Conservation (phyloP, 768 basidiomycete genomes). For the Termitomyces sp. region DNA sequence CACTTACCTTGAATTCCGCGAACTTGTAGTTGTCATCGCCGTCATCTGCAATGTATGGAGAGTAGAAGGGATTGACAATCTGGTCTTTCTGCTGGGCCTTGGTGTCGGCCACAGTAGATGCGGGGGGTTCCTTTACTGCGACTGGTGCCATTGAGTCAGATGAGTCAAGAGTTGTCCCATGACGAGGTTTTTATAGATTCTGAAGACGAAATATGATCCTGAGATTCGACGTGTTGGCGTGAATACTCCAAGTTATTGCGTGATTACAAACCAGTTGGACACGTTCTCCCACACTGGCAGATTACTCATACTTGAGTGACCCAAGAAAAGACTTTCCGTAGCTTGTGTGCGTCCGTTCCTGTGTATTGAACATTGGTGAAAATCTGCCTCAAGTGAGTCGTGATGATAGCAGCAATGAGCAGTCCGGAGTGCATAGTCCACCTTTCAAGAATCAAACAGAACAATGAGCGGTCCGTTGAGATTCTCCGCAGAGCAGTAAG, state of each 20-base stretch:
- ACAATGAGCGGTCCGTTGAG: background rate
- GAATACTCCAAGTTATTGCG: background rate
- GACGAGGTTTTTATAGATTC: slow-evolving; percentile 5
- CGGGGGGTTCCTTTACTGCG: slow-evolving; percentile 15
- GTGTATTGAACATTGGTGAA: background rate
- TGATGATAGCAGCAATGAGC: background rate
- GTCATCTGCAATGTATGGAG: slow-evolving; percentile 52
- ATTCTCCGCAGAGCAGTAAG: background rate
- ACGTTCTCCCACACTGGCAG: background rate
- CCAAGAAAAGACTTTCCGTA: background rate
- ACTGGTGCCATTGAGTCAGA: slow-evolving; percentile 20
- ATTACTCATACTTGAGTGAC: background rate
- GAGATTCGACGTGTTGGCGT: slow-evolving; percentile 5
- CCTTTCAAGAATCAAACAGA: background rate
- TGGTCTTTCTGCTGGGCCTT: slow-evolving; percentile 10
- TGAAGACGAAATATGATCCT: background rate
- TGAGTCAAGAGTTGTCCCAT: background rate
- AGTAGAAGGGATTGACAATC: slow-evolving; percentile 67
- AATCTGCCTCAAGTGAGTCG: background rate
- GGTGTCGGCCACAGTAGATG: background rate
- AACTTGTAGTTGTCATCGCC: slow-evolving; percentile 52
- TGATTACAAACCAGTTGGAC: background rate
- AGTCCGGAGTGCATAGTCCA: background rate
- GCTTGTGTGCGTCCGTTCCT: too few species aligned
- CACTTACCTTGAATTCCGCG: slow-evolving; percentile 39